Percentiles rank a stretch among this genome's conserved stretches.
phyloP scores from a whole-genome alignment of 148 eudicot species.

The Heliosperma pusillum region DNA sequence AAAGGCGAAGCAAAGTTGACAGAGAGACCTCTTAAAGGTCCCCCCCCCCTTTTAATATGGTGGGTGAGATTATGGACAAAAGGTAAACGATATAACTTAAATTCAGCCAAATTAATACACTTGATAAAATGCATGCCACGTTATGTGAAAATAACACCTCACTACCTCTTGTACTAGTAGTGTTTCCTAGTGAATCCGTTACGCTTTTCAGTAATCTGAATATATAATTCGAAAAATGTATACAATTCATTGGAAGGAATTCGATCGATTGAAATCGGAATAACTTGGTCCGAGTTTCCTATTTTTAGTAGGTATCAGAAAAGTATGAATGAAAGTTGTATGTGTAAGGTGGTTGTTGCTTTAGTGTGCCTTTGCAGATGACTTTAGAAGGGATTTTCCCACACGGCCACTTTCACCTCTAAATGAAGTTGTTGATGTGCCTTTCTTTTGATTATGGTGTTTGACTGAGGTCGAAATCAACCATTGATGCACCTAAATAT shows the following conservation, averaged over 20 bases:
- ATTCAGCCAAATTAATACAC: constrained; percentile 12
- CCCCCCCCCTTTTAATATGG: not conserved
- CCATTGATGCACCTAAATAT: too few species aligned
- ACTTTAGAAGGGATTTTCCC: not conserved
- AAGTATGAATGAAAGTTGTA: not conserved
- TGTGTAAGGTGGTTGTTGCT: not conserved
- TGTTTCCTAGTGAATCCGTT: too few species aligned
- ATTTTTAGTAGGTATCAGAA: not conserved
- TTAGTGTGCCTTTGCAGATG: not conserved
- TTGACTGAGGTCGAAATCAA: too few species aligned
- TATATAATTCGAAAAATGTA: too few species aligned
- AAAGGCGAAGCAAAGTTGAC: constrained; percentile 19
- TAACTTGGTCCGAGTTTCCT: too few species aligned
- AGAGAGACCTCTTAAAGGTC: not conserved
- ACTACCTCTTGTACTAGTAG: not conserved
- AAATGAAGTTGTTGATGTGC: too few species aligned
- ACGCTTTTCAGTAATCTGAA: too few species aligned
- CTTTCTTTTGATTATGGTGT: too few species aligned
- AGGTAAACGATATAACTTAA: not conserved
- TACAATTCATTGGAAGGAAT: too few species aligned
- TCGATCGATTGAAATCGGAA: too few species aligned
- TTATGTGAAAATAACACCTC: constrained; percentile 7
- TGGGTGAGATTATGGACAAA: not conserved
- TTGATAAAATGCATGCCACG: not conserved
- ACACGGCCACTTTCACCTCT: not conserved